These are phyloP conservation scores for Amanita jacksonii DNA, from an alignment of 768 basidiomycete species.

Conservation along the genomic window DNA sequence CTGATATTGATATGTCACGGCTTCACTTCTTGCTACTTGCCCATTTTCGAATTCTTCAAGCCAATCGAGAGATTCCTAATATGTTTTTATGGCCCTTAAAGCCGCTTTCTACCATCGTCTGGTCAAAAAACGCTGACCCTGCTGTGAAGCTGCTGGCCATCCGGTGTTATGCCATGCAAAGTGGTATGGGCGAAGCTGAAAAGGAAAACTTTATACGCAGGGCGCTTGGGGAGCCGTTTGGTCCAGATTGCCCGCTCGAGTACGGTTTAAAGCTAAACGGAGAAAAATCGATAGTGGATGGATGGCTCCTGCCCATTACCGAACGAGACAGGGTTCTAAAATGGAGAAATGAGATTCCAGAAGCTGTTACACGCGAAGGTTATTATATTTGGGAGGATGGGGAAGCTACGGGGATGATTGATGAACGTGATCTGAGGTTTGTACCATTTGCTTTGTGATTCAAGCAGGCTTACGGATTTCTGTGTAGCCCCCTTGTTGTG, in stretches of 20 bases:
- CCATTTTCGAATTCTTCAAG: conserved; percentile 72
- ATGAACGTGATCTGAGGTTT: conserved; percentile 47
- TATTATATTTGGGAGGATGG: conserved; percentile 32
- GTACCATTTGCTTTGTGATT: conserved; percentile 11
- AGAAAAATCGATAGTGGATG: conserved; percentile 58
- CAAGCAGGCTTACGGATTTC: background rate
- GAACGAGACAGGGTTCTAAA: conserved; percentile 56
- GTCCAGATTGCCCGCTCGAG: conserved; percentile 53
- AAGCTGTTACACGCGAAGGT: background rate
- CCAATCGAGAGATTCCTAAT: conserved; percentile 59
- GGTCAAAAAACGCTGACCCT: conserved; percentile 37
- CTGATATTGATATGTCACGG: conserved; percentile 30
- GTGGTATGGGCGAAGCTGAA: conserved; percentile 70
- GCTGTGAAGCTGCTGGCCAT: conserved; percentile 65
- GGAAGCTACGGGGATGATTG: conserved; percentile 25
- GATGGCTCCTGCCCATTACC: conserved; percentile 68
- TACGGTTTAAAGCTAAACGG: conserved; percentile 45
- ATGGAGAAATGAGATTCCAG: conserved; percentile 21
- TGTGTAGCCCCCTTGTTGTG: conserved; percentile 40
- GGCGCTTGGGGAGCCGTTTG: conserved; percentile 49
- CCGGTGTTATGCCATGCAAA: conserved; percentile 67
- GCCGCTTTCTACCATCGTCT: conserved; percentile 36
- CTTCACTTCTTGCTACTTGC: conserved; percentile 67
- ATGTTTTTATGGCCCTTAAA: conserved; percentile 58
- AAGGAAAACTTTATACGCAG: conserved; percentile 55